phyloP scores from a whole-genome alignment of 2,329 filamentous ascomycete species.

The Hypoxylon sp. region DNA sequence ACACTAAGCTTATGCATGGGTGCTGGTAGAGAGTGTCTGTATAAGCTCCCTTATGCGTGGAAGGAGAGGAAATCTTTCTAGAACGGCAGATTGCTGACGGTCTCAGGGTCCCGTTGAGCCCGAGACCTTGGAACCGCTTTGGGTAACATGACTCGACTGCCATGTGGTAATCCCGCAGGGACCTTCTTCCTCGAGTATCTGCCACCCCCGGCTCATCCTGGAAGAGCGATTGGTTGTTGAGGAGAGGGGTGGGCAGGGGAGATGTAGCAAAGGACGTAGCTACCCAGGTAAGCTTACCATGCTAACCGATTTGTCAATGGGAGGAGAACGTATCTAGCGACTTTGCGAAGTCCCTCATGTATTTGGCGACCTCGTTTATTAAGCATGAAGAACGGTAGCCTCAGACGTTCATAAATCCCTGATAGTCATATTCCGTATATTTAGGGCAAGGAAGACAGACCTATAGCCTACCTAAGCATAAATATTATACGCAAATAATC shows the following conservation, averaged over 20 bases:
- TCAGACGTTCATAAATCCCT: not conserved
- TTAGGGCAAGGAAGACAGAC: constrained; percentile 1
- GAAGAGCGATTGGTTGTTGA: constrained; percentile 4
- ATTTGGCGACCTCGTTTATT: not conserved
- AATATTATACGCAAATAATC: constrained; percentile 7
- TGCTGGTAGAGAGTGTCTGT: not conserved
- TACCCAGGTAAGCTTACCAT: constrained; percentile 21
- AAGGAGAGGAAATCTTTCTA: constrained; percentile 13
- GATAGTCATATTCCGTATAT: not conserved
- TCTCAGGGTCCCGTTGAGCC: not conserved
- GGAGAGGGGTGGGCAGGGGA: constrained; percentile 6
- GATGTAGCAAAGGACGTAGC: too few relatives aligned
- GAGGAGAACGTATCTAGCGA: not conserved
- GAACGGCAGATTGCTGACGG: not conserved
- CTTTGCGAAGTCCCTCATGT: not conserved
- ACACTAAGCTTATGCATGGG: not conserved
- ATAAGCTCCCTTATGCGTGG: not conserved
- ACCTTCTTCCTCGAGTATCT: constrained; percentile 10
- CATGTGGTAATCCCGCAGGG: constrained; percentile 20
- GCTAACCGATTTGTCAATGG: constrained; percentile 23
- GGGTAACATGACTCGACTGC: not conserved
- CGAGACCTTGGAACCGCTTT: constrained; percentile 1
- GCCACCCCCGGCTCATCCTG: not conserved
- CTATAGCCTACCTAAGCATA: not conserved
- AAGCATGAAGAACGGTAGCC: not conserved